phyloP scores from a whole-genome alignment of 169 alveolate genomes.

The Plasmodium gonderi region DNA sequence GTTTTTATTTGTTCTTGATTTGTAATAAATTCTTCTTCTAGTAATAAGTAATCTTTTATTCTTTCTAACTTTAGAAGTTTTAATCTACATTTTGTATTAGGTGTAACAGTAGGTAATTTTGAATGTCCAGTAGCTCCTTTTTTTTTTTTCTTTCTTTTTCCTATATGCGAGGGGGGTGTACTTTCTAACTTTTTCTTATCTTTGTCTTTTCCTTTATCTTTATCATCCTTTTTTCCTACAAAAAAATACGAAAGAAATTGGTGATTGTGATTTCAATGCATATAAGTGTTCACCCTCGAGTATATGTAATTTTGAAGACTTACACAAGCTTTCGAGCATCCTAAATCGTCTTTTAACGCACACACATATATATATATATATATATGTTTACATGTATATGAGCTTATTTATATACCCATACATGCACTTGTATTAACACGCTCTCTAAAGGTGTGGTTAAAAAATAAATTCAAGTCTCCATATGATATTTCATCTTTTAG shows the following conservation, averaged over 20 bases:
- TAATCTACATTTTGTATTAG: conserved; percentile 94
- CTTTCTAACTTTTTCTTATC: conserved; percentile 79
- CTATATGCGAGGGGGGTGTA: conserved; percentile 75
- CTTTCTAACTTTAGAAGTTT: conserved; percentile 94
- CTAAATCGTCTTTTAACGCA: no score
- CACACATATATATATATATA: neutral
- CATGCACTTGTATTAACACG: neutral
- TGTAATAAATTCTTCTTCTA: conserved; percentile 96
- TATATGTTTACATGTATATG: neutral
- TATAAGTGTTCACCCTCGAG: neutral
- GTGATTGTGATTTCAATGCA: neutral
- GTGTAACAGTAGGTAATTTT: conserved; percentile 93
- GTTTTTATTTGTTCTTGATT: conserved; percentile 88
- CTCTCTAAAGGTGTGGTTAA: neutral
- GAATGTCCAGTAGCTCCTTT: conserved; percentile 79
- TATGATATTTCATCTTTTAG: neutral
- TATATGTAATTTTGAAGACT: no score
- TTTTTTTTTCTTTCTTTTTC: conserved; percentile 59
- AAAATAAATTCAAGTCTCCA: neutral
- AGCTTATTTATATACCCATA: neutral
- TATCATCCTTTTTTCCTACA: conserved; percentile 67
- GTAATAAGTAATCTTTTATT: conserved; percentile 94
- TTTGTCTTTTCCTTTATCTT: conserved; percentile 74
- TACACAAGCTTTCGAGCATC: no score
- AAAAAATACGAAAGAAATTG: neutral